phyloP scores from a whole-genome alignment of 495 filamentous ascomycete genomes.

The Ascodesmis nigricans region DNA sequence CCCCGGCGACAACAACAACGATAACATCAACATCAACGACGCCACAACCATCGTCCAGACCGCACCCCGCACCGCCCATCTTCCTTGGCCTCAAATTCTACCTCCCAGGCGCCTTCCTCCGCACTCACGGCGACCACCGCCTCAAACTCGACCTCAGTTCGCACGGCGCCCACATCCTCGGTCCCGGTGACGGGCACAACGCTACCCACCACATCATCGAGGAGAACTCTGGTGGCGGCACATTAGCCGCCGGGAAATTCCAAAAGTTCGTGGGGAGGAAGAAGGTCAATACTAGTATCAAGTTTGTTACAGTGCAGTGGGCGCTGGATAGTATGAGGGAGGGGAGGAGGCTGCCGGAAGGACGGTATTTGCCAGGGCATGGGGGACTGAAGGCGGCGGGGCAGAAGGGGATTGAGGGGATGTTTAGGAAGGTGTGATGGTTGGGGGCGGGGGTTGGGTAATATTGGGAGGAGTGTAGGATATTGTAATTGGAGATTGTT shows the following conservation, averaged over 20 bases:
- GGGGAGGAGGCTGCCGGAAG: slow-evolving; percentile 51
- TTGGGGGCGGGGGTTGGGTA: no score
- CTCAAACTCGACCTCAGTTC: slow-evolving; percentile 55
- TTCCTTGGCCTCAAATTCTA: no score
- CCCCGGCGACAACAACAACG: no score
- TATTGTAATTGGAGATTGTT: no score
- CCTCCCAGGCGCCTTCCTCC: no score
- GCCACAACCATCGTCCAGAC: no score
- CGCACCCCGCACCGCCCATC: slow-evolving; percentile 52
- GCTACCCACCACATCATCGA: slow-evolving; percentile 66
- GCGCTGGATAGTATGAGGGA: slow-evolving; percentile 57
- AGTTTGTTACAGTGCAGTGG: slow-evolving; percentile 71
- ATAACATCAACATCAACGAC: slow-evolving; percentile 66
- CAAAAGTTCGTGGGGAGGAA: slow-evolving; percentile 53
- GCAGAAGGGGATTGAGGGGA: no score
- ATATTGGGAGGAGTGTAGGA: neutral
- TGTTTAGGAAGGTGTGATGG: no score
- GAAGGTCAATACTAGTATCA: slow-evolving; percentile 39
- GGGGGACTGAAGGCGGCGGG: neutral
- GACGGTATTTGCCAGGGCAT: slow-evolving; percentile 32
- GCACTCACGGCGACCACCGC: slow-evolving; percentile 67
- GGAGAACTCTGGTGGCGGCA: slow-evolving; percentile 35
- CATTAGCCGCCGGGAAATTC: slow-evolving; percentile 56
- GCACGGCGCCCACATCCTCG: slow-evolving; percentile 48
- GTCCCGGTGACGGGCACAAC: no score